A percentile compares a stretch with the other conserved stretches of the same genome.
These are phyloP conservation scores for Leccinum broughii DNA, from an alignment of 768 basidiomycete species.

Conservation along the genomic window DNA sequence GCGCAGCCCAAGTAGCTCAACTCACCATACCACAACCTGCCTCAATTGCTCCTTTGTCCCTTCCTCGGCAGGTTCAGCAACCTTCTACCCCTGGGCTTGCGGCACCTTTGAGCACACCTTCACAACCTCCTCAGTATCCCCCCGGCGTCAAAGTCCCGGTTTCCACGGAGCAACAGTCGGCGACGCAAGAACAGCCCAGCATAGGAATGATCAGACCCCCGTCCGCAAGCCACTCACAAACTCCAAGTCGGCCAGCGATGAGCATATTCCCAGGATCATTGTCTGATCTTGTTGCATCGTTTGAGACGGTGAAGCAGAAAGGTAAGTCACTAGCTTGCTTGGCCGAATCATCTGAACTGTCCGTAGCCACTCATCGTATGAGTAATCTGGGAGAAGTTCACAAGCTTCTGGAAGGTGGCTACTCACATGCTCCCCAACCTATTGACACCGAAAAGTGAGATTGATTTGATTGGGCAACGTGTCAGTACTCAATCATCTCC, in stretches of 20 bases:
- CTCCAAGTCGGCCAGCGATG: constrained; percentile 40
- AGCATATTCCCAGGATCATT: constrained; percentile 78
- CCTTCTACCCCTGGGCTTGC: constrained; percentile 30
- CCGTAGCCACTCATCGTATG: constrained; percentile 73
- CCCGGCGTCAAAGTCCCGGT: constrained; percentile 64
- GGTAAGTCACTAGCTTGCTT: constrained; percentile 48
- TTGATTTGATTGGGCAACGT: constrained; percentile 4
- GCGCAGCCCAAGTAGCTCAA: constrained; percentile 28
- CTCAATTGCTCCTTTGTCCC: constrained; percentile 45
- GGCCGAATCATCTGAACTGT: constrained; percentile 3
- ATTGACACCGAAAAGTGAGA: constrained; percentile 95
- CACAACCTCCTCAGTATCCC: constrained; percentile 55
- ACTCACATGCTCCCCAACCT: constrained; percentile 85
- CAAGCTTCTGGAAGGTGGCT: constrained; percentile 91
- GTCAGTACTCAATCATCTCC: constrained; percentile 13
- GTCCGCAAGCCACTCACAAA: constrained; percentile 47
- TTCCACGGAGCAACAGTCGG: constrained; percentile 40
- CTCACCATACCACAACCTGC: constrained; percentile 33
- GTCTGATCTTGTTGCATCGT: constrained; percentile 90
- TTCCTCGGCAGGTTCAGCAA: constrained; percentile 51
- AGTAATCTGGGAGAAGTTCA: constrained; percentile 88
- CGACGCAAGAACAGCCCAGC: constrained; percentile 34
- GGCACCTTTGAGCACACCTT: constrained; percentile 13
- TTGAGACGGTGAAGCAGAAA: constrained; percentile 96
- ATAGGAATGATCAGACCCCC: constrained; percentile 52